phyloP scores from a whole-genome alignment of 106 monocot species.

The Alisma plantagoaquatica region DNA sequence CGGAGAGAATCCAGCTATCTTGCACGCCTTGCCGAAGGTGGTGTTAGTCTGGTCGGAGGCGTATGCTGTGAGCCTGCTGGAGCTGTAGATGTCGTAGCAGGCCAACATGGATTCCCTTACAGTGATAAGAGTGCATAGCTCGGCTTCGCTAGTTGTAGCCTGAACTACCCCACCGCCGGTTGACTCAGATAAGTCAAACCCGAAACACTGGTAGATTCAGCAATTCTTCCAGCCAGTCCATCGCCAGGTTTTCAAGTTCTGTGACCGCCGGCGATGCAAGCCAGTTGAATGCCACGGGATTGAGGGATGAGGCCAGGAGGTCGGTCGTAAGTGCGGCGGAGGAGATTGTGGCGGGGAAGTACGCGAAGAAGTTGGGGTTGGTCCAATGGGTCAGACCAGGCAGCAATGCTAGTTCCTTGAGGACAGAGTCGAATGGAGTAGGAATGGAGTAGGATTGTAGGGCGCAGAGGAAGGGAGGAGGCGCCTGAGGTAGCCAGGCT shows the following conservation, averaged over 20 bases:
- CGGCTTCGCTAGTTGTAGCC: conserved; percentile 31
- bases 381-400: conserved; percentile 47
- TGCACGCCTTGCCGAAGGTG: conserved; percentile 28
- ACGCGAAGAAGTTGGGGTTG: conserved; percentile 47
- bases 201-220: conserved; percentile 19
- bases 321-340: conserved; percentile 30
- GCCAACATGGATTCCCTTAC: conserved; percentile 21
- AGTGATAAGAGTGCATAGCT: conserved; percentile 29
- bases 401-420: conserved; percentile 15
- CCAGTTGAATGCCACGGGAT: conserved; percentile 46
- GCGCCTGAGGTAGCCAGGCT: conserved; percentile 29
- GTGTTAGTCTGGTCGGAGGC: conserved; percentile 54
- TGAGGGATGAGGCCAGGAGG: conserved; percentile 35
- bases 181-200: conserved; percentile 5
- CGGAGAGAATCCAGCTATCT: conserved; percentile 27
- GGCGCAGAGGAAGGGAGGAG: conserved; percentile 19
- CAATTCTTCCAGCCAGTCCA: conserved; percentile 39
- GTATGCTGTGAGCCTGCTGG: conserved; percentile 24
- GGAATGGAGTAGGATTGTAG: neutral
- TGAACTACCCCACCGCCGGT: conserved; percentile 35
- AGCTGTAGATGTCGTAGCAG: neutral
- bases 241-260: conserved; percentile 33
- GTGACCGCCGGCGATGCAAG: conserved; percentile 38
- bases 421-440: conserved; percentile 7
- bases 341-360: conserved; percentile 31